phyloP scores from a whole-genome alignment of 257 asterid genomes.

The Schizonepeta tenuifolia region DNA sequence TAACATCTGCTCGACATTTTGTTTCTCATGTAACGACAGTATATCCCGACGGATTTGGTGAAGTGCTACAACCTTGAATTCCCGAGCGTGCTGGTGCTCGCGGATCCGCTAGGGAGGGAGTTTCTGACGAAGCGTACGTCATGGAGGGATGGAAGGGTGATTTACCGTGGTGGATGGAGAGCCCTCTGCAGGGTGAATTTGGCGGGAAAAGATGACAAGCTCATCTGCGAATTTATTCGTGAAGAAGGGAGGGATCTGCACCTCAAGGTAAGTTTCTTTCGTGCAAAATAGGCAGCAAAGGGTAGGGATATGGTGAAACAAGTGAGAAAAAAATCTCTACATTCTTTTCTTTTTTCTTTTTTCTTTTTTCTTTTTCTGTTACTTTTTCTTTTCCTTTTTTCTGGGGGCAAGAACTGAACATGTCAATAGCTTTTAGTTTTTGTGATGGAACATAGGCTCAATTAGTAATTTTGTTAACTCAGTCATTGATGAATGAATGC shows the following conservation, averaged over 20 bases:
- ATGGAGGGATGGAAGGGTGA: conserved; percentile 19
- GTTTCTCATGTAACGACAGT: neutral
- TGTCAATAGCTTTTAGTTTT: neutral
- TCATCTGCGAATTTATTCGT: conserved; percentile 18
- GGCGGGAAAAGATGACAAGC: neutral
- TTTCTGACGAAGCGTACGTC: neutral
- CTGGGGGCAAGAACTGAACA: neutral
- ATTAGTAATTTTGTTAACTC: neutral
- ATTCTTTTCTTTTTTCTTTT: no score
- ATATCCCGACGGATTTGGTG: conserved; percentile 12
- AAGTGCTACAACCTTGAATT: neutral
- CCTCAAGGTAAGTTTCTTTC: conserved; percentile 4
- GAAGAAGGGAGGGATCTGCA: neutral
- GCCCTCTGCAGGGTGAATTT: neutral
- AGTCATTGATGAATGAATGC: neutral
- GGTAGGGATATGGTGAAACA: neutral
- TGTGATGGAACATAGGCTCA: neutral
- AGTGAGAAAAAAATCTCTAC: neutral
- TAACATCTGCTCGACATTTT: neutral
- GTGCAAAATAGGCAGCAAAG: neutral
- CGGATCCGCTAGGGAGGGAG: conserved; percentile 19
- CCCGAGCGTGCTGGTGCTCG: neutral
- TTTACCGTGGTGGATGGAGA: conserved; percentile 18
- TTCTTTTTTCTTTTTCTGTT: no score
- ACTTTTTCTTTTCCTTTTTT: no score